Base-by-base conservation (phyloP, 139 green algal genomes). In the Pleodorina starrii region DNA sequence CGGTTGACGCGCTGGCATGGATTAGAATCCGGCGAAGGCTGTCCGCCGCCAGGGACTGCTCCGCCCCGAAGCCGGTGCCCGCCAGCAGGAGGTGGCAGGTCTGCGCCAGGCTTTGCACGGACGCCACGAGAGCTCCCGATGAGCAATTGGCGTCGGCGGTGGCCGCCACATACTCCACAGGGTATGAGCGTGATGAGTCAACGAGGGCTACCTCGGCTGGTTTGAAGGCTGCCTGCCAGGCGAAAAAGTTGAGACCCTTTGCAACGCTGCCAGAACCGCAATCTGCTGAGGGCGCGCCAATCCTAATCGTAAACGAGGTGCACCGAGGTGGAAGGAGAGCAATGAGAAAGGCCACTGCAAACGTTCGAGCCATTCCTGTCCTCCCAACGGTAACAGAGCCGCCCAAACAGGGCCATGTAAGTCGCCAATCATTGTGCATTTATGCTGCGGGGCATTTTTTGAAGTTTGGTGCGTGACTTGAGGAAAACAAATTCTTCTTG, bases 1-100 rank as follows among this genome's bases (percentile, higher is more conserved):
- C 54, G 16, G 17, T 38, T 3, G 54, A 46, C 12, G 66, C 25
- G 54, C 25, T 38, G 3, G 54, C 51, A 32, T 74, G 78, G 21
- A 74, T 40, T 36, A 85, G 11, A 0, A 73, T 63, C 6, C 54
- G 19, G 5, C 12, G n/a, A 21, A 84, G 48, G 21, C 32, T 21
- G 76, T 84, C 57, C 48, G 76, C 76, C 36, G n/a, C 50, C 16
- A 35, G 16, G 2, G 76, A 69, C 46, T 84, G 76, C n/a, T 57
- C 76, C 10, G 23, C 50, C 16, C n/a, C 50, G 23, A 68, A 48
- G 12, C 76, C 76, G 76, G 5, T 72, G n/a, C 76, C 76, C 21
- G 42, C 35, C 11, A 84, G 11, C 0, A 84, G 48, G 36, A 84
- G 71, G 11, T 84, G 76, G 25, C 29, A 66, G 0, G 74, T 44